A percentile compares a stretch with the other conserved stretches of the same genome.
Conservation (phyloP, 805 yeast genomes). For the Priceomyces medius region DNA sequence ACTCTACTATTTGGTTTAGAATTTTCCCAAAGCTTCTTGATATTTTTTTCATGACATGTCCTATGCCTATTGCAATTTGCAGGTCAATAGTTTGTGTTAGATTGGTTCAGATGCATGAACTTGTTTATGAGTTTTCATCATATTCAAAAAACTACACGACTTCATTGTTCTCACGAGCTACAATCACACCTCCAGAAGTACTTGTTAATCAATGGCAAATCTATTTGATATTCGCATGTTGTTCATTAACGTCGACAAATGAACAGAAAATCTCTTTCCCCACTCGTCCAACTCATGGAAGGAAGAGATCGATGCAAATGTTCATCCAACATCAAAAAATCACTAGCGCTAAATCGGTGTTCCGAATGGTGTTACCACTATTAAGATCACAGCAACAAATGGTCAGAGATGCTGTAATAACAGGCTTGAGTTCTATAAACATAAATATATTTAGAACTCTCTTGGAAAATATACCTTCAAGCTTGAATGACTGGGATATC, state of each 20-base stretch:
- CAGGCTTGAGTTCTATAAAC: constrained; percentile 86
- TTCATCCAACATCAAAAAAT: constrained; percentile 88
- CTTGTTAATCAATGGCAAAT: constrained; percentile 86
- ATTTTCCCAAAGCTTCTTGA: constrained; percentile 74
- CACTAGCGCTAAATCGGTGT: constrained; percentile 87
- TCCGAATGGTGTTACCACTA: constrained; percentile 82
- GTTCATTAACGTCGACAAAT: constrained; percentile 83
- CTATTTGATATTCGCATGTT: constrained; percentile 86
- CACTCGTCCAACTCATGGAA: constrained; percentile 55
- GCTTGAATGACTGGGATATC: constrained; percentile 49
- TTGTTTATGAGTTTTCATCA: constrained; percentile 55
- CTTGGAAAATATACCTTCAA: constrained; percentile 68
- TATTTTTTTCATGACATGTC: constrained; percentile 74
- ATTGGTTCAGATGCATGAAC: constrained; percentile 80
- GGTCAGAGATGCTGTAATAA: constrained; percentile 82
- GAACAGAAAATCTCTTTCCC: constrained; percentile 71
- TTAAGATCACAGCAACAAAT: constrained; percentile 65
- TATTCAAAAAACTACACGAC: constrained; percentile 36
- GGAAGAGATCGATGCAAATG: constrained; percentile 77
- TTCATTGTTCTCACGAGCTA: constrained; percentile 32
- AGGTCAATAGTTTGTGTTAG: constrained; percentile 88
- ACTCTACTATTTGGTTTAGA: constrained; percentile 94
- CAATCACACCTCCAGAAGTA: constrained; percentile 57
- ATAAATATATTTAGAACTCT: constrained; percentile 83
- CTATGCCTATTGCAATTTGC: constrained; percentile 90